A percentile compares a stretch with the other conserved stretches of the same genome.
Evolutionary conservation across 352 stramenopile genomes (phyloP).

Genomic region (Phytophthora fragariaefolia): DNA sequence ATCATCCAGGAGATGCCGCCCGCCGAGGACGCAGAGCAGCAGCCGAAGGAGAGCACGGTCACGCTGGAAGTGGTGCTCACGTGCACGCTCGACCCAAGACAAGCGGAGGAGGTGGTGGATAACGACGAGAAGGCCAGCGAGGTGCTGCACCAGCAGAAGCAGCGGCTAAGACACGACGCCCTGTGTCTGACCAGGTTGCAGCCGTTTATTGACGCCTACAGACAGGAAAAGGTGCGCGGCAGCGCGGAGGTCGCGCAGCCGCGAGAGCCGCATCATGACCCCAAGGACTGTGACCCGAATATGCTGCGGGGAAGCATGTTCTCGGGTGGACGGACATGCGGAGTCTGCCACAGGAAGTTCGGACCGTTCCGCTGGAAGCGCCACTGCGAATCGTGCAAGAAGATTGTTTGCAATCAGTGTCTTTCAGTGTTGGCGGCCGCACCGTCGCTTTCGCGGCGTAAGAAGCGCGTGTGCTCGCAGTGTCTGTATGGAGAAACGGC

Average conservation of each 20-base stretch:
- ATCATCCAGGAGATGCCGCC: constrained; percentile 61
- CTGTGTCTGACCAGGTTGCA: constrained; percentile 65
- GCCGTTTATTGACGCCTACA: constrained; percentile 55
- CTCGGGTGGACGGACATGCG: constrained; percentile 39
- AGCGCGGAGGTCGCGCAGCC: not conserved
- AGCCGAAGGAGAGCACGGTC: constrained; percentile 31
- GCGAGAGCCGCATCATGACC: constrained; percentile 28
- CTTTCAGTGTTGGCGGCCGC: constrained; percentile 66
- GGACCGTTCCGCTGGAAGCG: constrained; percentile 82
- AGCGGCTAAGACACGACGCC: constrained; percentile 58
- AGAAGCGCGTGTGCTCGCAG: constrained; percentile 71
- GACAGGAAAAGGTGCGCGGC: constrained; percentile 38
- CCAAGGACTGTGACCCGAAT: constrained; percentile 39
- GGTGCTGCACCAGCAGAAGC: constrained; percentile 40
- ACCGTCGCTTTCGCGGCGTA: constrained; percentile 52
- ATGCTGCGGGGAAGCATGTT: constrained; percentile 29
- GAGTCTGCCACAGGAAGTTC: constrained; percentile 68
- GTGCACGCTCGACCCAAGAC: constrained; percentile 42
- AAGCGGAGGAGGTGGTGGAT: constrained; percentile 9
- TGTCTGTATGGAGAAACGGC: constrained; percentile 65
- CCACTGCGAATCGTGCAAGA: constrained; percentile 64
- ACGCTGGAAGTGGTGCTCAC: constrained; percentile 72
- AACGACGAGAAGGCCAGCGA: constrained; percentile 38
- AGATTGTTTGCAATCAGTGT: constrained; percentile 69
- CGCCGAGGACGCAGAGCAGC: not conserved